A percentile compares a stretch with the other conserved stretches of the same genome.
Evolutionary conservation across 805 yeast genomes (phyloP).

Genomic region (Allodekkera sacchari): DNA sequence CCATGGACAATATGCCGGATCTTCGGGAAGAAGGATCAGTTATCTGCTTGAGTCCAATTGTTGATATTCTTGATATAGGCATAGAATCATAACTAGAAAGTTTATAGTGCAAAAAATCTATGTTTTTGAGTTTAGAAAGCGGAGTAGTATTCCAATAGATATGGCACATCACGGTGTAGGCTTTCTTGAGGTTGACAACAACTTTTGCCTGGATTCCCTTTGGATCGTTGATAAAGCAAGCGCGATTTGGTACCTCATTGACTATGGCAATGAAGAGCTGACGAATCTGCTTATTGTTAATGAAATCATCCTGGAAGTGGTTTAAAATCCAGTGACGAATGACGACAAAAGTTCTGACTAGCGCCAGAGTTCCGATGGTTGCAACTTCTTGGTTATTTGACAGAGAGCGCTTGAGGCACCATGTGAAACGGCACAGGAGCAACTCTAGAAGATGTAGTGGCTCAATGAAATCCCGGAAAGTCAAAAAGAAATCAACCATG

Average conservation of each 20-base stretch:
- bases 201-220: slow-evolving; percentile 19
- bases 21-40: slow-evolving; percentile 33
- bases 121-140: slow-evolving; percentile 12
- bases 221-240: slow-evolving; percentile 9
- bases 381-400: slow-evolving; percentile 15
- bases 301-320: slow-evolving; percentile 80
- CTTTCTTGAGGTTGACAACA: slow-evolving; percentile 25
- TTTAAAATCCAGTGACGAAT: slow-evolving; percentile 86
- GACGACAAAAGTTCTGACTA: slow-evolving; percentile 78
- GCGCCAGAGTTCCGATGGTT: slow-evolving; percentile 53
- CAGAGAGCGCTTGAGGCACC: slow-evolving; percentile 46
- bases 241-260: slow-evolving; percentile 28
- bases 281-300: slow-evolving; percentile 42
- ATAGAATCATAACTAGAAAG: slow-evolving; percentile 20
- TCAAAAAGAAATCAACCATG: slow-evolving; percentile 77
- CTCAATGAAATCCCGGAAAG: slow-evolving; percentile 65
- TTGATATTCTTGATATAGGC: slow-evolving; percentile 27
- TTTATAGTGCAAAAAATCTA: slow-evolving; percentile 14
- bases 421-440: slow-evolving; percentile 55
- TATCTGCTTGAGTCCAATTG: slow-evolving; percentile 29
- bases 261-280: slow-evolving; percentile 32
- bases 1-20: slow-evolving; percentile 29
- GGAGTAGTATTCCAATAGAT: slow-evolving; percentile 25
- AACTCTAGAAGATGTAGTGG: slow-evolving; percentile 51
- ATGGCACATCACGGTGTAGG: slow-evolving; percentile 22